Base-by-base conservation (phyloP, 2,329 filamentous ascomycete species). In the Sphaerulina vaccinii region DNA sequence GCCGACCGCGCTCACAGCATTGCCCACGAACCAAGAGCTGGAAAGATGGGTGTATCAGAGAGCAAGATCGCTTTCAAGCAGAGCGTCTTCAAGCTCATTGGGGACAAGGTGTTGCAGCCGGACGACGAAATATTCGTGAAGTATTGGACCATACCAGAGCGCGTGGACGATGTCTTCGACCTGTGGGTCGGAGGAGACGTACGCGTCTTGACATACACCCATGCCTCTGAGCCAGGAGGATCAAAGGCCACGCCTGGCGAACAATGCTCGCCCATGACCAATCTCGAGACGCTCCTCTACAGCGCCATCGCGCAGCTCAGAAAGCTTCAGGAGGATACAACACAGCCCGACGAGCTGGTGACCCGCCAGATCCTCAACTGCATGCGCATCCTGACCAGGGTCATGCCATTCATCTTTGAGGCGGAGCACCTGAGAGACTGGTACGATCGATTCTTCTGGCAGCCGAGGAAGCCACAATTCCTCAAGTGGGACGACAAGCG, bases 11-110 rank as follows among this genome's bases (percentile, higher is more conserved):
- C 27, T 32, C 7, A 32, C 9, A 37, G n/a, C 27, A 32, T 32
- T 15, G 8, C 11, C 35, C 36, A 22, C 24, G 11, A 46, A 24
- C 27, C 8, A 38, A 39, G 33, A 42, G 23, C 33, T 3, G 19
- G 51, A 5, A 33, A 16, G 21, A 99, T 99, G 93, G 93, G 93
- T 73, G 92, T 92, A 69, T 96, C 92, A 74, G 92, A 97, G 76
- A 97, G 92, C 66, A 97, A 97, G 81, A 85, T 97, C 69, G 90
- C 92, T 69, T 97, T 99, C 81, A 97, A 96, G 75, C 89, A 95
- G 75, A 92, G 91, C 74, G 95, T 97, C 76, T 96, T 97, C 77
- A 85, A 88, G 68, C 83, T 99, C 54, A 93, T 90, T n/a, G 90
- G 96, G 71, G 87, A 95, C 70, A 84, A 85, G 61, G 80, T 88